phyloP scores from a whole-genome alignment of 139 green algal species.

The Asterochloris erici region DNA sequence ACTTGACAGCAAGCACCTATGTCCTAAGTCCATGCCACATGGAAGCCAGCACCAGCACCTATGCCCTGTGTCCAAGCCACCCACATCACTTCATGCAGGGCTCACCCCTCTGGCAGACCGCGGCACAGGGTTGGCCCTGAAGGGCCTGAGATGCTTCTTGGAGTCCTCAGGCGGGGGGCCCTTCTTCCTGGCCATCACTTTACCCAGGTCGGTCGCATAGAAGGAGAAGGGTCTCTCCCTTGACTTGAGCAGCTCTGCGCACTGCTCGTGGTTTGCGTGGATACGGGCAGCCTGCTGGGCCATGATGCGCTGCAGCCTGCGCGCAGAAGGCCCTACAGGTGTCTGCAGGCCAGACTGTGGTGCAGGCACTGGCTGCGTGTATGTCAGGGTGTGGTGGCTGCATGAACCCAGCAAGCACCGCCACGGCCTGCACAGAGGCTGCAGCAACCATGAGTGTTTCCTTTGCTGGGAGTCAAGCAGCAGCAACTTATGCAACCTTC shows the following conservation, averaged over 20 bases:
- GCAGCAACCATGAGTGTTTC: too few species aligned
- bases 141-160: slow-evolving; percentile 43
- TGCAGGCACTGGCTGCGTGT: too few species aligned
- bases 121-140: slow-evolving; percentile 32
- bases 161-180: slow-evolving; percentile 33
- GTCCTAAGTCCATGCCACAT: too few species aligned
- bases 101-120: slow-evolving; percentile 1
- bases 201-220: slow-evolving; percentile 34
- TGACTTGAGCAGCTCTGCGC: slow-evolving; percentile 12
- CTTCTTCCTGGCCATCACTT: slow-evolving; percentile 9
- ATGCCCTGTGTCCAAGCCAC: too few species aligned
- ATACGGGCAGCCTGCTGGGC: slow-evolving; percentile 21
- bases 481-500: not conserved
- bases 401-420: too few species aligned
- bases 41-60: too few species aligned
- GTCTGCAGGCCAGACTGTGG: too few species aligned
- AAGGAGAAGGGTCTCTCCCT: slow-evolving; percentile 56
- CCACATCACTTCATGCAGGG: too few species aligned
- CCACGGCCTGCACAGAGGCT: too few species aligned
- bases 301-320: slow-evolving; percentile 15
- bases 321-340: not conserved
- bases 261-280: slow-evolving; percentile 20
- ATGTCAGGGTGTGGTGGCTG: too few species aligned
- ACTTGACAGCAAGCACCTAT: too few species aligned
- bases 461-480: not conserved